Conservation (phyloP, 768 basidiomycete species). For the Amylocystis lapponica region DNA sequence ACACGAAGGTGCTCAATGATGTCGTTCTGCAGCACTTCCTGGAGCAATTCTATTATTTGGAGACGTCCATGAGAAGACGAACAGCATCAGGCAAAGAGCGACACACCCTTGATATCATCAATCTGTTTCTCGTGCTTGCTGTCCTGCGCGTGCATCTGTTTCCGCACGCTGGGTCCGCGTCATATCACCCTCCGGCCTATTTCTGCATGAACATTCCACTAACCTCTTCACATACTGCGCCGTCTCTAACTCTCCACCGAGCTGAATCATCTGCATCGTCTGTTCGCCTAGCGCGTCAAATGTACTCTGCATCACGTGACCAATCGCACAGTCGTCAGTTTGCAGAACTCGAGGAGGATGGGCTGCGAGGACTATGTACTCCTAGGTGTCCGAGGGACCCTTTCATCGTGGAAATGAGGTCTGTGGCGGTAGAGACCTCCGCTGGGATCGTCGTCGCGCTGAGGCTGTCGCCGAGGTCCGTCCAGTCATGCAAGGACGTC, state of each 20-base stretch:
- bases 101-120: conserved; percentile 44
- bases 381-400: conserved; percentile 26
- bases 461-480: too few species aligned
- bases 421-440: not conserved
- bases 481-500: too few species aligned
- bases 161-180: conserved; percentile 33
- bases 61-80: too few species aligned
- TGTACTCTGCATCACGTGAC: conserved; percentile 35
- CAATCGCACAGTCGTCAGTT: not conserved
- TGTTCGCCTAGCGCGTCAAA: conserved; percentile 42
- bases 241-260: conserved; percentile 32
- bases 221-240: conserved; percentile 38
- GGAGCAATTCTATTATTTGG: conserved; percentile 39
- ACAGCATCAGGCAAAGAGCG: not conserved
- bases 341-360: not conserved
- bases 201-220: conserved; percentile 7
- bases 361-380: too few species aligned
- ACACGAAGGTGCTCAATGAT: conserved; percentile 39
- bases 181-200: not conserved
- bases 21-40: conserved; percentile 39
- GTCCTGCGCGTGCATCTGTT: conserved; percentile 40
- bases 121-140: conserved; percentile 37
- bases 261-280: conserved; percentile 36
- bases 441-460: too few species aligned
- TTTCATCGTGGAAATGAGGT: conserved; percentile 20